These are phyloP conservation scores for Groenewaldozyma auringiensis DNA, from an alignment of 1,139 yeast species.

Conservation along the genomic window DNA sequence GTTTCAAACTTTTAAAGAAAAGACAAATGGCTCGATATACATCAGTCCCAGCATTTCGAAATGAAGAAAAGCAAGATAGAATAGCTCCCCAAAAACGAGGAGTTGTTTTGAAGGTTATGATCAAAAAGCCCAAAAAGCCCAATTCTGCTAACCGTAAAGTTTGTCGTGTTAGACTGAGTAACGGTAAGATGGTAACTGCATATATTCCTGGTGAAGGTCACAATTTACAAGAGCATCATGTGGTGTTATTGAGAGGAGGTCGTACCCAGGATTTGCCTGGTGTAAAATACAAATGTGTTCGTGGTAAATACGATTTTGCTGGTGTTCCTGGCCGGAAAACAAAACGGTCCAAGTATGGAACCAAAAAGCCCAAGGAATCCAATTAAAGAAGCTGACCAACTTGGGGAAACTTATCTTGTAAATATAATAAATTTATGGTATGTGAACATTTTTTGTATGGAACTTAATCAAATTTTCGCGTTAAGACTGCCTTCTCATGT, in stretches of 20 bases:
- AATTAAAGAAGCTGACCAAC: background rate
- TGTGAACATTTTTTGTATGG: constrained; percentile 1
- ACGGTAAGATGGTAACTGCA: constrained; percentile 83
- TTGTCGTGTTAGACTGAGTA: constrained; percentile 86
- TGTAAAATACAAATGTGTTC: constrained; percentile 85
- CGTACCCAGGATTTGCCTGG: constrained; percentile 98
- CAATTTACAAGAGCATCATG: constrained; percentile 96
- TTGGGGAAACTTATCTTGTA: background rate
- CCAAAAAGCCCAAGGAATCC: constrained; percentile 57
- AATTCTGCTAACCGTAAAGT: constrained; percentile 97
- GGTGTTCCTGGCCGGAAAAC: constrained; percentile 92
- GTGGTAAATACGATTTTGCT: constrained; percentile 90
- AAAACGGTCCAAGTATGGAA: constrained; percentile 90
- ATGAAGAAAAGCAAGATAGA: constrained; percentile 28
- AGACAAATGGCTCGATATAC: constrained; percentile 37
- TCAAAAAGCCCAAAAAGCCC: constrained; percentile 94
- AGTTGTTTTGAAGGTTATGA: constrained; percentile 91
- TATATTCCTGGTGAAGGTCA: constrained; percentile 99
- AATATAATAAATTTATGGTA: background rate
- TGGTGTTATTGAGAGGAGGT: constrained; percentile 93
- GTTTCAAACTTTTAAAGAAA: constrained; percentile 30
- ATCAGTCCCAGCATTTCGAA: constrained; percentile 75
- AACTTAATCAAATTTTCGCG: background rate
- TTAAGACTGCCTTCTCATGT: no score
- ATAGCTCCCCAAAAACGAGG: constrained; percentile 76